Evolutionary conservation across 2,329 filamentous ascomycete species (phyloP).

Genomic region (Aspergillus sp.): DNA sequence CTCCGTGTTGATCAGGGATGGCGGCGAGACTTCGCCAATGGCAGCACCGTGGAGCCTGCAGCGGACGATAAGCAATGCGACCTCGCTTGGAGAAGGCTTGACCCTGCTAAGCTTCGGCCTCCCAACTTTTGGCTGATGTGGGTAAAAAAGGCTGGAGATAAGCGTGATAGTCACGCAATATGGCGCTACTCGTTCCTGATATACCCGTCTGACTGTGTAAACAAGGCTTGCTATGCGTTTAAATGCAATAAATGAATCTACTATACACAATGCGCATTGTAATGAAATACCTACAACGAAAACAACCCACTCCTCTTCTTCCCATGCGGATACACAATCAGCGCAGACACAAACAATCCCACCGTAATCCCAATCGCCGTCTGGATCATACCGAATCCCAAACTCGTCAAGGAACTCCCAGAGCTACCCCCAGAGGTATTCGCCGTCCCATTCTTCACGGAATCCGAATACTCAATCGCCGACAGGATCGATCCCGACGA

Average conservation of each 20-base stretch:
- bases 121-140: no score
- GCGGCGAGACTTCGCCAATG: background rate
- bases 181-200: no score
- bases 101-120: background rate
- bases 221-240: no score
- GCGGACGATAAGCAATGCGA: conserved; percentile 10
- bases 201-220: no score
- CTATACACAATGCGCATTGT: no score
- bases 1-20: background rate
- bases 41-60: background rate
- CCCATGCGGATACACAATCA: conserved; percentile 50
- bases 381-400: conserved; percentile 51
- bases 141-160: no score
- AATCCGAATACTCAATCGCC: conserved; percentile 58
- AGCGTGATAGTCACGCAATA: no score
- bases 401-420: conserved; percentile 25
- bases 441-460: conserved; percentile 20
- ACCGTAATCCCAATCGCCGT: conserved; percentile 51
- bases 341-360: conserved; percentile 48
- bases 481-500: conserved; percentile 59
- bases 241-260: no score
- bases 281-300: no score
- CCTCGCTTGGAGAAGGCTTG: conserved; percentile 4
- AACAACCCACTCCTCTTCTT: conserved; percentile 46
- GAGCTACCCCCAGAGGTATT: conserved; percentile 12